Base-by-base conservation (phyloP, 768 basidiomycete genomes). In the Suillus paluster region DNA sequence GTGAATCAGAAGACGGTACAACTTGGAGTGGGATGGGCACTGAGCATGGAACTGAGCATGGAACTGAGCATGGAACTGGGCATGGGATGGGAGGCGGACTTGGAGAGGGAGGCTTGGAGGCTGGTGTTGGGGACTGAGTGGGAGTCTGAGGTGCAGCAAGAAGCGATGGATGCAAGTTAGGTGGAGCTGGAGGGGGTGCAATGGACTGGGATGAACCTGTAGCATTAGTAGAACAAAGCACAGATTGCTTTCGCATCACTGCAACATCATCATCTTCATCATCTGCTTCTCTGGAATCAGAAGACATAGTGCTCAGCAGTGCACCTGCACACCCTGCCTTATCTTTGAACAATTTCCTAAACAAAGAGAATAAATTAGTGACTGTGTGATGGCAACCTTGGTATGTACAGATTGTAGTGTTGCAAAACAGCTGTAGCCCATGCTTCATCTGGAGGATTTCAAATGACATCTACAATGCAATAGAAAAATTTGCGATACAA, bases 401-500 rank as follows among this genome's bases (percentile, higher is more conserved):
- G 49, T 14, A 63, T 30, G 2, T 54, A 63, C 62, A n/a, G 30
- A 9, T 63, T 63, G 21, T 50, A 53, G n/a, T 52, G 38, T 38
- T 23, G 17, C 1, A 63, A 39, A 2, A 54, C 15, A 8, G 27
- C 14, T 14, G 42, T 8, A 17, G 21, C 49, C 62, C 57, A 63
- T 21, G 17, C 39, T 23, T 36, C 14, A 27, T 63, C 57, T 10
- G 12, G 19, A 2, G 21, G 27, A 11, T 62, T 44, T 8, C 42
- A 9, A 33, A 62, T 62, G 2, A 48, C 2, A 21, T 62, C 38
- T 9, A 65, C 7, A 1, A 65, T 19, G 0, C 6, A 17, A n/a
- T 65, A 65, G 38, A 62, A 62, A 30, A 50, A 65, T 1, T 19
- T 38, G 2, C 21, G 27, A n/a, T 65, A 65, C 12, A 17, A 58